These are phyloP conservation scores for Papiliotrema fonsecae DNA, from an alignment of 1,284 basidiomycete species.

Conservation along the genomic window DNA sequence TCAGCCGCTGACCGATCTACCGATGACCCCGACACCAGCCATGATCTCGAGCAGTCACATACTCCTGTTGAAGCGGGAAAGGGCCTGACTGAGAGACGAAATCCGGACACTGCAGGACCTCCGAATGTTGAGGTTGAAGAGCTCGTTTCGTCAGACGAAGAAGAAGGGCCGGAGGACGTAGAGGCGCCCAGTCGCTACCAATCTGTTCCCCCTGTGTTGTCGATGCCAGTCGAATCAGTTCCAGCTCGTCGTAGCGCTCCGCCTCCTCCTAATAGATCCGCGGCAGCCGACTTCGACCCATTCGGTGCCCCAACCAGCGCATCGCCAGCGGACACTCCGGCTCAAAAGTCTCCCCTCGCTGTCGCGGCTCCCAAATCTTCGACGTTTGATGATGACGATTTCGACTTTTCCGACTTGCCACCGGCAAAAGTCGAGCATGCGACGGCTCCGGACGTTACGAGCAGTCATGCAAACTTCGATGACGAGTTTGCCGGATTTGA, in stretches of 20 bases:
- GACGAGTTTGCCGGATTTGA: conserved; percentile 52
- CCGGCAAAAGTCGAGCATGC: conserved; percentile 41
- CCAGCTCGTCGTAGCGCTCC: conserved; percentile 37
- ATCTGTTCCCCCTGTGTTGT: neutral
- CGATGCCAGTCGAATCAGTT: neutral
- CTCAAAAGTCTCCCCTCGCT: neutral
- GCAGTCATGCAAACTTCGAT: conserved; percentile 33
- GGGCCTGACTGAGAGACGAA: neutral
- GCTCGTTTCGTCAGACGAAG: conserved; percentile 39
- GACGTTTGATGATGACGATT: conserved; percentile 78
- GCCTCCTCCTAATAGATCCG: conserved; percentile 25
- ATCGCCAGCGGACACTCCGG: neutral
- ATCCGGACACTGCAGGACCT: neutral
- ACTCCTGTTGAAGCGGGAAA: too few relatives aligned
- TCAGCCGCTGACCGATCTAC: too few relatives aligned
- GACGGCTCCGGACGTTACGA: conserved; percentile 6
- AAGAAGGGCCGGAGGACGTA: conserved; percentile 47
- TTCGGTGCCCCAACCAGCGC: conserved; percentile 25
- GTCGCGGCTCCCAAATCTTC: neutral
- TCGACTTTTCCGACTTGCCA: conserved; percentile 65
- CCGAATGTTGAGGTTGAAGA: conserved; percentile 9
- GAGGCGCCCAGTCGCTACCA: conserved; percentile 24
- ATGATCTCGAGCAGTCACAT: too few relatives aligned
- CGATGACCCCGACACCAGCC: too few relatives aligned
- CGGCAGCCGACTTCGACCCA: conserved; percentile 24